Conservation (phyloP, 441 rosid species). For the Manihot esculenta region DNA sequence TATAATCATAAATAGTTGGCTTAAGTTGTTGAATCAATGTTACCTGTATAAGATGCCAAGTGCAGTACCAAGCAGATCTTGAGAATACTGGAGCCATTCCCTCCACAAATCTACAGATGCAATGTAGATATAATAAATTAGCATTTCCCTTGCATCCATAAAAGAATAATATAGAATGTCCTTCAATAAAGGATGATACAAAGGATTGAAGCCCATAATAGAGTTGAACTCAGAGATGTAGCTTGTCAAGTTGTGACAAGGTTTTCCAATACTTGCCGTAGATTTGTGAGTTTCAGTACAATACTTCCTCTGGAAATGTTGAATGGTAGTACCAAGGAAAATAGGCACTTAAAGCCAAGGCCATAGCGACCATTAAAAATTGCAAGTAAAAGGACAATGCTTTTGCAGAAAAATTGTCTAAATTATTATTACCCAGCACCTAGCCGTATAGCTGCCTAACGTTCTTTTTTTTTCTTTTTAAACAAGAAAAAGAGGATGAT, state of each 20-base stretch:
- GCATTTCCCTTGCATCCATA: background rate
- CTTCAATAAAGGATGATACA: background rate
- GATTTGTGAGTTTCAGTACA: background rate
- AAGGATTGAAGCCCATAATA: background rate
- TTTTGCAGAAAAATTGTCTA: too few relatives aligned
- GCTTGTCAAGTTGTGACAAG: background rate
- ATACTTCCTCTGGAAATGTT: too few relatives aligned
- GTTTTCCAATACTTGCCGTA: background rate
- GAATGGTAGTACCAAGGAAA: too few relatives aligned
- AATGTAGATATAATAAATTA: slow-evolving; percentile 18
- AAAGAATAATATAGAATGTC: slow-evolving; percentile 4
- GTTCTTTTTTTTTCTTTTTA: too few relatives aligned
- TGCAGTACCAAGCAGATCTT: slow-evolving; percentile 94
- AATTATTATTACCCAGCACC: too few relatives aligned
- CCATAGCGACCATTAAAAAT: too few relatives aligned
- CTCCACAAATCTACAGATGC: slow-evolving; percentile 74
- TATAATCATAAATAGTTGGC: background rate
- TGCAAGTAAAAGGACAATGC: too few relatives aligned
- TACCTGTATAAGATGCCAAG: slow-evolving; percentile 99
- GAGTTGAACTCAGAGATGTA: background rate
- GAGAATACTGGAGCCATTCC: slow-evolving; percentile 99
- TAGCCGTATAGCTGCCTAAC: too few relatives aligned
- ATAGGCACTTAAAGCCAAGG: too few relatives aligned
- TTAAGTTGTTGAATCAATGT: background rate
- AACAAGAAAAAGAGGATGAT: too few relatives aligned